Evolutionary conservation across 306 rosid species (phyloP), one percentile per base, ranked within the genome.

Genomic region (Acacia crassicarpa): DNA sequence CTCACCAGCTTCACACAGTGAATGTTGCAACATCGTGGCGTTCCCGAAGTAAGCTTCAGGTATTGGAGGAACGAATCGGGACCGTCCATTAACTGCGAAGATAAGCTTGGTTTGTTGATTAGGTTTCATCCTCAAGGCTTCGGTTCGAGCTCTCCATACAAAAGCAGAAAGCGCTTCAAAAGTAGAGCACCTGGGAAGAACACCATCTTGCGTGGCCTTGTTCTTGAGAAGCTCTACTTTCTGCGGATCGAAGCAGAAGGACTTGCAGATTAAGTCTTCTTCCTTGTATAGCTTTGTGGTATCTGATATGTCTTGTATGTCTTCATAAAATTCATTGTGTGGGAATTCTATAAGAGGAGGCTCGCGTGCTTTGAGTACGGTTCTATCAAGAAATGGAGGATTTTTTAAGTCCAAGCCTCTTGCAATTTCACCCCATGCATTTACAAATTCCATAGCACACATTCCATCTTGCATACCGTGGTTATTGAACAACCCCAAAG

Each of bases 71-170:
- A 83, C 88, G 15, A 92, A 91, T 78, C 86, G 87, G 0, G 91
- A 74, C 96, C 27, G 83, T 14, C 93, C 96, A 54, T 95, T 97
- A 11, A 89, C 98, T 0, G 97, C 96, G 14, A 95, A 92, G 51
- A 93, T 93, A 2, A 95, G 91, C 86, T 93, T 93, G 3, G 92
- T 92, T 67, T 89, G 59, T 51, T 95, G 93, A 13, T 95, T 84
- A 14, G 96, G 86, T 2, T 81, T 62, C 96, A 95, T 86, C 59
- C 84, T 83, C 5, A 95, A 62, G 3, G 99, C 88, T 72, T 48
- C 74, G 2, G 92, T 92, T 84, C 99, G 73, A 11, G 98, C 85
- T 59, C 86, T 91, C 99, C 99, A 93, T 0, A 95, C 97, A 81
- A 95, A 93, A 19, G 78, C 96, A 3, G 98, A 84, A 54, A 95